Evolutionary conservation across 2,329 filamentous ascomycete species (phyloP).

Genomic region (Fusarium nanum): DNA sequence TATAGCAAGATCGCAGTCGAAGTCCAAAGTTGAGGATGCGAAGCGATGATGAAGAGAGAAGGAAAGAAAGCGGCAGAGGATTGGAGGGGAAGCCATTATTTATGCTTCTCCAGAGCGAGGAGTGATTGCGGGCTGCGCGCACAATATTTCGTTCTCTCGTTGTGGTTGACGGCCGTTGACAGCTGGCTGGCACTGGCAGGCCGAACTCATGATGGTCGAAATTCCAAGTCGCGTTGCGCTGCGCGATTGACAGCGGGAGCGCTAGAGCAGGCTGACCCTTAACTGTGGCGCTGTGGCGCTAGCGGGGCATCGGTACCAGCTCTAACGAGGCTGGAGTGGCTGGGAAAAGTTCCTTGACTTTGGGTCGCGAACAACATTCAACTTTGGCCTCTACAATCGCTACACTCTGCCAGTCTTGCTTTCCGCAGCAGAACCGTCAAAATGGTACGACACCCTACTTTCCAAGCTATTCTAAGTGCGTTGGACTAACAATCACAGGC

Average conservation of each 20-base stretch:
- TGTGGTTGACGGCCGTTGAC: background rate
- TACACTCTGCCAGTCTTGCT: constrained; percentile 2
- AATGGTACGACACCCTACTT: constrained; percentile 37
- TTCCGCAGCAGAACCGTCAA: constrained; percentile 36
- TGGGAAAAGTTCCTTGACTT: constrained; percentile 46
- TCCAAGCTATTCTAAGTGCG: rapidly evolving
- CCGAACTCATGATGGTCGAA: constrained; percentile 1
- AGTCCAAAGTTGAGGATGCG: constrained; percentile 12
- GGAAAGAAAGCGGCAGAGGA: background rate
- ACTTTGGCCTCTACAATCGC: constrained; percentile 22
- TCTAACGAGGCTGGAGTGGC: constrained; percentile 39
- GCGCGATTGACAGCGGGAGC: background rate
- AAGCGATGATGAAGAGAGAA: constrained; percentile 1
- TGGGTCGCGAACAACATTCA: constrained; percentile 31
- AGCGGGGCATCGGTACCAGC: background rate
- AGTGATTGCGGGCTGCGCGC: background rate
- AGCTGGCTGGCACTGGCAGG: background rate
- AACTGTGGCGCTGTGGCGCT: constrained; percentile 34
- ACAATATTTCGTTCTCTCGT: no score
- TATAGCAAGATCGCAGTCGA: constrained; percentile 14
- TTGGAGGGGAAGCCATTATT: constrained; percentile 12
- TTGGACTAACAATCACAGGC: constrained; percentile 67
- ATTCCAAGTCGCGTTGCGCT: constrained; percentile 14
- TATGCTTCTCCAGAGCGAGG: constrained; percentile 5
- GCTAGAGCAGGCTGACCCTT: constrained; percentile 34